Percentiles rank a stretch among this genome's conserved stretches.
Evolutionary conservation across 805 yeast species (phyloP).

Genomic region (Metschnikowia koreensis): DNA sequence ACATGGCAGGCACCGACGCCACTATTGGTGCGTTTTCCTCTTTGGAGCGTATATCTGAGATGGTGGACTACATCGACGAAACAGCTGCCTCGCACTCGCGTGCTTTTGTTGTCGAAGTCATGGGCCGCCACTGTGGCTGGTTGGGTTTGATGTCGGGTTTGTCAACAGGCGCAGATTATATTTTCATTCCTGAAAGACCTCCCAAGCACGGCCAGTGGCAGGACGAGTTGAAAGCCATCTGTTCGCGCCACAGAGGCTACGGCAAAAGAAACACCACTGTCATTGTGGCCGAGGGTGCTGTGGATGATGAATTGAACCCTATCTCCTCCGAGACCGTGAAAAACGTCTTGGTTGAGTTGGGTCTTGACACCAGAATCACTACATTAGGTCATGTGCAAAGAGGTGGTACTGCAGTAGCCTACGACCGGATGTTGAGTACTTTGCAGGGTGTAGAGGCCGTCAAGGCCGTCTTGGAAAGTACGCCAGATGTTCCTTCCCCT

Average conservation of each 20-base stretch:
- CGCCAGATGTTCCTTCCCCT: conserved; percentile 92
- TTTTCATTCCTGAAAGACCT: conserved; percentile 93
- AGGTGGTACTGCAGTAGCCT: conserved; percentile 98
- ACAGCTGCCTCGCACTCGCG: conserved; percentile 96
- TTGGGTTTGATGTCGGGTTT: conserved; percentile 96
- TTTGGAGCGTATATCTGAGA: conserved; percentile 86
- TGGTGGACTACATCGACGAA: conserved; percentile 95
- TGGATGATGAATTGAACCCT: conserved; percentile 75
- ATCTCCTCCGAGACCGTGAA: conserved; percentile 79
- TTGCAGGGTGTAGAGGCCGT: conserved; percentile 98
- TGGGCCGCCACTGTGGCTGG: conserved; percentile 99
- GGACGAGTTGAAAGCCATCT: conserved; percentile 71
- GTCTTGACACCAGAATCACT: conserved; percentile 92
- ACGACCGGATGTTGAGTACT: conserved; percentile 87
- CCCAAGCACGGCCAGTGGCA: conserved; percentile 74
- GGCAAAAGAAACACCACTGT: conserved; percentile 96
- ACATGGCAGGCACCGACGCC: conserved; percentile 95
- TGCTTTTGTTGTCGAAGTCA: conserved; percentile 96
- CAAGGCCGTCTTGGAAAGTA: conserved; percentile 81
- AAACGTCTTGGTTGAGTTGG: conserved; percentile 76
- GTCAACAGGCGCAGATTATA: conserved; percentile 93
- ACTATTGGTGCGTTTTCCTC: conserved; percentile 97
- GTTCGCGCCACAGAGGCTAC: conserved; percentile 71
- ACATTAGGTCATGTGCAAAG: conserved; percentile 97
- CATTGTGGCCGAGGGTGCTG: conserved; percentile 97